A percentile compares a stretch with the other conserved stretches of the same genome.
phyloP scores from a whole-genome alignment of 2,329 filamentous ascomycete species.

The Dothideomycetes sp. region DNA sequence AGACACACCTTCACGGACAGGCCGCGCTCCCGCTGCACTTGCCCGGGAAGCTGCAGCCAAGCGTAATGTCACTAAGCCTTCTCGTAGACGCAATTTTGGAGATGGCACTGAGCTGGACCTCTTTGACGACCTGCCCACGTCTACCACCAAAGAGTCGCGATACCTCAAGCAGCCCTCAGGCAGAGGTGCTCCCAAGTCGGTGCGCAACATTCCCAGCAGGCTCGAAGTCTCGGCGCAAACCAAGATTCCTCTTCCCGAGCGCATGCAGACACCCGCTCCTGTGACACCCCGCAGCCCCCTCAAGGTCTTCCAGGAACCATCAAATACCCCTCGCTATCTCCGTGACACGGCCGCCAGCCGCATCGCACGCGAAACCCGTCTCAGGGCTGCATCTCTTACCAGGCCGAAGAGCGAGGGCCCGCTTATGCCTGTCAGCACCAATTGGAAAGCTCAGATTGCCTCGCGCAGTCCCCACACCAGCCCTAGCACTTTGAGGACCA shows the following conservation, averaged over 20 bases:
- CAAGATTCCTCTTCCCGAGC: slow-evolving; percentile 30
- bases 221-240: slow-evolving; percentile 24
- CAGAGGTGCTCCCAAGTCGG: slow-evolving; percentile 56
- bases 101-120: slow-evolving; percentile 86
- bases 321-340: slow-evolving; percentile 53
- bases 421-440: slow-evolving; percentile 30
- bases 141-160: slow-evolving; percentile 67
- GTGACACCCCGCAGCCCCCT: slow-evolving; percentile 47
- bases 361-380: slow-evolving; percentile 53
- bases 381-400: slow-evolving; percentile 28
- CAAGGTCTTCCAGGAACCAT: slow-evolving; percentile 32
- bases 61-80: slow-evolving; percentile 65
- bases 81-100: slow-evolving; percentile 65
- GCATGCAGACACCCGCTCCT: slow-evolving; percentile 37
- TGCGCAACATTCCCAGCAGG: slow-evolving; percentile 43
- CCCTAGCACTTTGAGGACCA: slow-evolving; percentile 40
- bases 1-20: slow-evolving; percentile 40
- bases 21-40: slow-evolving; percentile 41
- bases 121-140: slow-evolving; percentile 93
- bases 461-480: slow-evolving; percentile 43
- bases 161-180: slow-evolving; percentile 72
- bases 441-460: slow-evolving; percentile 50
- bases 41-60: slow-evolving; percentile 48
- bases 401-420: slow-evolving; percentile 9
- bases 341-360: slow-evolving; percentile 58